Evolutionary conservation across 768 basidiomycete species (phyloP), one percentile per base, ranked within the genome.

Genomic region (Rhizopogon vinicolor): DNA sequence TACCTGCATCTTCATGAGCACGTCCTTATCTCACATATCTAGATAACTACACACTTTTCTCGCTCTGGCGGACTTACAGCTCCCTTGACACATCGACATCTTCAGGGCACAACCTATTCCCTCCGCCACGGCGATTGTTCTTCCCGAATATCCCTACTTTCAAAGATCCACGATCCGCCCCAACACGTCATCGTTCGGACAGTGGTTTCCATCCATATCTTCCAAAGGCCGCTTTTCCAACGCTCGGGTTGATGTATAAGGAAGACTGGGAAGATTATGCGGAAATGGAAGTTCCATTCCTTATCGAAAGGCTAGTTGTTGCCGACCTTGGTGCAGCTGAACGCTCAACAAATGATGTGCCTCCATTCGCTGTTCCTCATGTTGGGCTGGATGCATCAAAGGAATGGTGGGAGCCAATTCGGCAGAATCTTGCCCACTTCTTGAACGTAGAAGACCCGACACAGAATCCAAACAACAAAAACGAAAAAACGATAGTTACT

Each of bases 191-290:
- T 5, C 80, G 85, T 14, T 76, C 78, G 2, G 76, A 82, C 55
- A 81, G 78, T 25, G 86, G 86, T 5, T 81, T 91, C 60, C 89
- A 93, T 69, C 87, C 87, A 0, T 81, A 81, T 61, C 72, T 86
- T n/a, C 70, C 78, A 49, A 88, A 90, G 63, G 80, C 84, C 0
- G 84, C 86, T n/a, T 88, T 90, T 63, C 89, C 91, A 0, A 79
- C 76, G 14, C 77, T 88, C 58, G 81, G 77, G 2, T 69, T 86
- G 51, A 79, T 89, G 73, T 92, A 85, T 66, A 55, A 74, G 16
- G 80, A 85, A 55, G 92, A 94, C 63, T 93, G 91, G 82, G 75
- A 79, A 45, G 93, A 95, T 69, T 85, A 86, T 61, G 76, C 79
- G 39, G 75, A 79, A 55, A 81, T 91, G 62, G 75, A 77, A 18